Base-by-base conservation (phyloP, 164 flowering plant genomes). In the Cinnamomum micranthum region DNA sequence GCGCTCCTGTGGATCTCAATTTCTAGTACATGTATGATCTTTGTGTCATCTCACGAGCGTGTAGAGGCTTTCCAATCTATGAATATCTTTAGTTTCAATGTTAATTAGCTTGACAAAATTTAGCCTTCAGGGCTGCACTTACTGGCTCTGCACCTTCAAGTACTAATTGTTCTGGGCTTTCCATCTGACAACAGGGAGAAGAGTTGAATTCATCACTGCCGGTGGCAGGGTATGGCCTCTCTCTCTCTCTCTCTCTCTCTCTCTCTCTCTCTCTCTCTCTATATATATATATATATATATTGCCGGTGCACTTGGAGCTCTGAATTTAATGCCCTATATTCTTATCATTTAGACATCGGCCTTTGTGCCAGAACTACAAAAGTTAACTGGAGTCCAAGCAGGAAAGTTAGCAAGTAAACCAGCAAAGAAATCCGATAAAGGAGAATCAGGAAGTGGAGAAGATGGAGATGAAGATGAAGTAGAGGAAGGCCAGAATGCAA, bases 341-440 rank as follows among this genome's bases (percentile, higher is more conserved):
- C 75, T 75, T 50, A 72, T 73, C 70, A 20, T 74, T 13, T 82
- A 95, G 98, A 95, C 99, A 68, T 77, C 98, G 74, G 99, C 99
- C 10, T 92, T 84, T 80, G 97, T 95, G 47, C 99, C 98, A 23
- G 96, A 93, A 79, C 72, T 95, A 65, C 97, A 92, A 82, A 93
- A 89, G 85, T 86, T 92, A 65, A 81, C 77, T 71, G 94, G 88
- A 76, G 75, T 47, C 9, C 86, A 87, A 82, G 76, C 82, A 27
- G 77, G 72, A n/a, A 85, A 87, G 78, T 82, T 81, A 75, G 73
- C 74, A 15, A 73, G n/a, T 76, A 82, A 84, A 85, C 70, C 85
- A 41, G 81, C 68, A 64, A 86, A 83, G 74, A 82, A 76, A 77
- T 67, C 79, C 66, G 79, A 76, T 70, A 79, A 65, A 65, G 76